Base-by-base conservation (phyloP, 2,329 filamentous ascomycete species). In the Monosporascus ibericus region DNA sequence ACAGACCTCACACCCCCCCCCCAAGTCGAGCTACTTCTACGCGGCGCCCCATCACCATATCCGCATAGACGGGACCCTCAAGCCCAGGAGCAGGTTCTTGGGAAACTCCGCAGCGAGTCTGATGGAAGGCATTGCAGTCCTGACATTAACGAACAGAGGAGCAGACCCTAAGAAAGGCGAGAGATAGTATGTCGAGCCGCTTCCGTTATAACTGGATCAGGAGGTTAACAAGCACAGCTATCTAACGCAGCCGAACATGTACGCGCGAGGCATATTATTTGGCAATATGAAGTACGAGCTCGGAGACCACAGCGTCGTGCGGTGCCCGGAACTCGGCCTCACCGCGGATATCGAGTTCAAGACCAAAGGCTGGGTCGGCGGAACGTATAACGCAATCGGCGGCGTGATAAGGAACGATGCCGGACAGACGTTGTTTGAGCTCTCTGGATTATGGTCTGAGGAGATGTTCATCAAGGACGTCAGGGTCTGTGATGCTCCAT, bases 281-380 rank as follows among this genome's bases (percentile, higher is more conserved):
- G 94, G 94, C 47, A 97, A 96, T 71, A 97, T 99, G 94, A 97
- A 96, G 71, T 99, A 97, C 71, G 94, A 99, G 74, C 83, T 99
- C 7, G 94, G 92, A 58, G 92, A 97, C 68, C 92, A 96, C 74
- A 96, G 92, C 68, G 90, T 91, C 63, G 89, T 99, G 20, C 82
- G 86, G 59, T 97, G 94, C 69, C 90, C 92, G 0, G 92, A 97
- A 68, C 81, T 90, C 18, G 86, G 91, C 53, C 78, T 99, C 18
- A 81, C 85, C 25, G 92, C 91, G 55, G 92, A 99, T 67, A 85
- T 99, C 55, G 94, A 99, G 60, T 99, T 99, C 80, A 97, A 97
- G 75, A 95, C 90, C 49, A 97, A 97, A 72, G 94, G 94, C 5
- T 99, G 95, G 81, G 92, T 99, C 58, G 87, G 90, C 49, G 94